Conservation (phyloP, 2,329 filamentous ascomycete species). For the Fusarium drepaniforme region DNA sequence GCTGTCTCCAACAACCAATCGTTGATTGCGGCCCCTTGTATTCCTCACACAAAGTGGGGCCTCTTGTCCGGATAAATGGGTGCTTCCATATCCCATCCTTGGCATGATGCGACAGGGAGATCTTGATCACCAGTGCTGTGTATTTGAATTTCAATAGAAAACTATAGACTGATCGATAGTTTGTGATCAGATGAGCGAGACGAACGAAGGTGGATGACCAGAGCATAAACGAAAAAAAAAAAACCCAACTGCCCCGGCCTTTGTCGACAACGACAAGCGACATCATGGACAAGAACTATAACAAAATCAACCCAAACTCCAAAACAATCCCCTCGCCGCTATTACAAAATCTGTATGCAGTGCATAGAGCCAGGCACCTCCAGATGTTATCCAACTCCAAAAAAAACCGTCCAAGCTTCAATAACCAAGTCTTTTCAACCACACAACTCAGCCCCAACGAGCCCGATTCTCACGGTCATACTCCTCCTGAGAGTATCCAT, state of each 20-base stretch:
- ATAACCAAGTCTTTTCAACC: neutral
- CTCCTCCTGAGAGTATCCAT: constrained; percentile 44
- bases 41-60: neutral
- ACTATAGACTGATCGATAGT: neutral
- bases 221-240: neutral
- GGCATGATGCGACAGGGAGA: neutral
- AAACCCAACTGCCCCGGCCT: neutral
- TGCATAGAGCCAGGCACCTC: neutral
- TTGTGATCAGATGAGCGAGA: neutral
- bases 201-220: neutral
- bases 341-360: neutral
- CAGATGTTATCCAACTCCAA: neutral
- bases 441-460: constrained; percentile 27
- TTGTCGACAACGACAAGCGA: neutral
- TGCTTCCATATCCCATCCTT: neutral
- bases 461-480: constrained; percentile 45
- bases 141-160: neutral
- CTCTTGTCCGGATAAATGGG: neutral
- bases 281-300: neutral
- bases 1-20: neutral
- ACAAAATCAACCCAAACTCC: neutral
- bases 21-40: neutral
- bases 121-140: neutral
- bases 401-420: neutral
- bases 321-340: neutral